phyloP scores from a whole-genome alignment of 306 rosid genomes.

The Sindora glabra region DNA sequence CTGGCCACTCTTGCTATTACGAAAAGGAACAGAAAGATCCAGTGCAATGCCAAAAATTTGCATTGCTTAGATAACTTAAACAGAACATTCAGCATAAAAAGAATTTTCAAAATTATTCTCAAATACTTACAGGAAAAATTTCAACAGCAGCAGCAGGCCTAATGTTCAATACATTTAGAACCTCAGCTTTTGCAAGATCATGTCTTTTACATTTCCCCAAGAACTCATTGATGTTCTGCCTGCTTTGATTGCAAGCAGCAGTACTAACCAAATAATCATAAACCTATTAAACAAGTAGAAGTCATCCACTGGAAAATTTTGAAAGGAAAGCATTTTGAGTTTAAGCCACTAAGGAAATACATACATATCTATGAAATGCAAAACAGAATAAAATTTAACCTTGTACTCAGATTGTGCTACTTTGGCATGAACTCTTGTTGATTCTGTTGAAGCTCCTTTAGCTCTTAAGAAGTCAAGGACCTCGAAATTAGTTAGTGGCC shows the following conservation, averaged over 20 bases:
- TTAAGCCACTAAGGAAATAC: too few species aligned
- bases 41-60: not conserved
- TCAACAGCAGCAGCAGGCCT: conserved; percentile 48
- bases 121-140: conserved; percentile 35
- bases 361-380: not conserved
- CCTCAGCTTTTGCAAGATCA: conserved; percentile 64
- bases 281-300: conserved; percentile 28
- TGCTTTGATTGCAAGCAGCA: conserved; percentile 49
- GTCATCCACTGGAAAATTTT: too few species aligned
- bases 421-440: conserved; percentile 50
- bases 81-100: not conserved
- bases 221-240: conserved; percentile 44
- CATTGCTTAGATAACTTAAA: not conserved
- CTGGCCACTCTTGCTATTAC: too few species aligned
- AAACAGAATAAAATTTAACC: conserved; percentile 22
- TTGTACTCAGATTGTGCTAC: conserved; percentile 62
- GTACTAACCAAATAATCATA: conserved; percentile 60
- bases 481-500: conserved; percentile 64
- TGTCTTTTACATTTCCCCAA: conserved; percentile 30
- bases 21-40: too few species aligned
- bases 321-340: too few species aligned
- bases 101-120: not conserved
- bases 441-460: conserved; percentile 68
- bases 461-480: conserved; percentile 59
- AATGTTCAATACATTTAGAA: conserved; percentile 60